Evolutionary conservation across 768 basidiomycete genomes (phyloP), one percentile per base, ranked within the genome.

Genomic region (Amanita inopinata): DNA sequence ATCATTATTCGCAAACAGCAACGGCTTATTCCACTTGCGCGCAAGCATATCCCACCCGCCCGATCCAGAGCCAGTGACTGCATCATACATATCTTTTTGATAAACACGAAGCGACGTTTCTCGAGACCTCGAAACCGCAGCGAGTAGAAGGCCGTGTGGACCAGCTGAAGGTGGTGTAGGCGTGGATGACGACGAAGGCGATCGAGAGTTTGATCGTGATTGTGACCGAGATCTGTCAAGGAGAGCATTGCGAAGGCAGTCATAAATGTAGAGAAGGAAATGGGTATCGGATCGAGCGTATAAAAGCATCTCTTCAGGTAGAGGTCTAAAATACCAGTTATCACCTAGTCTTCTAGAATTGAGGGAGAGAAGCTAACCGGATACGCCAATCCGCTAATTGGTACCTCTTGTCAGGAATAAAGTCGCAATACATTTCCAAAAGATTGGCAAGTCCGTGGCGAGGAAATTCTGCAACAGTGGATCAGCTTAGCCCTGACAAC

Each of bases 341-440:
- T 19, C 28, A 20, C 35, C 18, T 24, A 33, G 14, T 34, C 15
- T 34, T n/a, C n/a, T n/a, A n/a, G n/a, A 11, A 7, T 40, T 44
- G 23, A 12, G 32, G 14, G 38, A 47, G 41, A 18, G 27, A 23
- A 14, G 51, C 71, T 20, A 31, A 83, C 78, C 91, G 75, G 51
- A 97, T 88, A 18, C 96, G 79, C 96, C 96, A 99, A 59, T 99
- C 96, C 7, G 94, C 96, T 4, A 94, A 69, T 54, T 97, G 96
- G 56, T 94, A 98, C 22, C 89, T 78, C 63, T 99, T 99, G 65
- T 98, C 94, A 0, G 94, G 78, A 5, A 73, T 71, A 52, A 91
- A 92, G 53, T 90, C 80, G 54, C 89, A 93, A 55, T 89, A 97
- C 68, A 83, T 81, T 51, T 83, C 78, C 5, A 98, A 73, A 9